Conservation (phyloP, 2,329 filamentous ascomycete genomes). For the Clonostachys sp. region DNA sequence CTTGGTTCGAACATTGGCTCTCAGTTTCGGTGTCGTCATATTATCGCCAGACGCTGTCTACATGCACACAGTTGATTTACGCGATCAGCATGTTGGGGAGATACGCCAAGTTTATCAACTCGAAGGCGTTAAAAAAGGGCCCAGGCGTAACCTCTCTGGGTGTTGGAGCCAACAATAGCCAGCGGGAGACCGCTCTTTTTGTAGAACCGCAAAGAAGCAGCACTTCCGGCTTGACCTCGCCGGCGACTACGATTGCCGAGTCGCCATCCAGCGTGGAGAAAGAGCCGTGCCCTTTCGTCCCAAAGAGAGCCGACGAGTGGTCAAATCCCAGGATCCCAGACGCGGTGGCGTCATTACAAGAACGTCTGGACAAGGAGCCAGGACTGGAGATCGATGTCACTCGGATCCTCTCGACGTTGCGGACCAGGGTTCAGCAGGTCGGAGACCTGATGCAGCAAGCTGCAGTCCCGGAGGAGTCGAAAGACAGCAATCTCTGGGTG, state of each 20-base stretch:
- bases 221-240: background rate
- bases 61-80: slow-evolving; percentile 41
- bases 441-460: slow-evolving; percentile 26
- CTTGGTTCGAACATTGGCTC: slow-evolving; percentile 45
- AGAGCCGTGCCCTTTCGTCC: slow-evolving; percentile 2
- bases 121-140: slow-evolving; percentile 19
- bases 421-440: slow-evolving; percentile 35
- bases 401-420: slow-evolving; percentile 33
- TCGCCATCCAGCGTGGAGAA: slow-evolving; percentile 8
- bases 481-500: slow-evolving; percentile 42
- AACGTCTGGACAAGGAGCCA: slow-evolving; percentile 34
- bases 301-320: slow-evolving; percentile 3
- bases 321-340: slow-evolving; percentile 30
- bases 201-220: background rate
- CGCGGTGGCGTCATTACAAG: slow-evolving; percentile 32
- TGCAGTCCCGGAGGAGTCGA: slow-evolving; percentile 14
- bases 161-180: background rate
- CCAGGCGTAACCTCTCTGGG: slow-evolving; percentile 7
- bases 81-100: slow-evolving; percentile 44
- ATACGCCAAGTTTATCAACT: slow-evolving; percentile 42
- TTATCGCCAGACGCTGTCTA: slow-evolving; percentile 38
- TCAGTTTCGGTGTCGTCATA: slow-evolving; percentile 34
- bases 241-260: background rate
- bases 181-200: background rate
- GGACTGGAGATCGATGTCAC: slow-evolving; percentile 39